phyloP scores from a whole-genome alignment of 768 basidiomycete species.

The Russula dissimulans region DNA sequence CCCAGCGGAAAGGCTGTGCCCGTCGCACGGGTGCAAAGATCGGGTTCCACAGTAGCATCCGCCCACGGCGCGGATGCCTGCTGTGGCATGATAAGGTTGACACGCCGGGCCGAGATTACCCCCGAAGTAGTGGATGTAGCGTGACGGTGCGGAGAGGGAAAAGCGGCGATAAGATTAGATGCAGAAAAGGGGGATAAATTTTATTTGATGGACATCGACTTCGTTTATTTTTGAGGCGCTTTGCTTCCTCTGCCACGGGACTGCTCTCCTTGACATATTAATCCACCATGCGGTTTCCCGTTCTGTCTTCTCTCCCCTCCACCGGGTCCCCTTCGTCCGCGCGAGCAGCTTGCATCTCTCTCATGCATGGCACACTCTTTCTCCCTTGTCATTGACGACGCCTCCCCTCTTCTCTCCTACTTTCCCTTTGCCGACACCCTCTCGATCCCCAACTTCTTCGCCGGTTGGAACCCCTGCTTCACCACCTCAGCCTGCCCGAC shows the following conservation, averaged over 20 bases:
- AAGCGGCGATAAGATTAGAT: conserved; percentile 5
- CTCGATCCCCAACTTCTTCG: conserved; percentile 34
- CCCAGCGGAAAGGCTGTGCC: not conserved
- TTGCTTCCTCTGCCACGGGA: not conserved
- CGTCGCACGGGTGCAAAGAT: not conserved
- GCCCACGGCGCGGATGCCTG: not conserved
- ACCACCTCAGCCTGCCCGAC: conserved; percentile 39
- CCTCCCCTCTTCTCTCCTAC: conserved; percentile 56
- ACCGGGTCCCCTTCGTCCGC: not conserved
- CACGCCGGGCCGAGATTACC: too few relatives aligned
- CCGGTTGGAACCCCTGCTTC: conserved; percentile 67
- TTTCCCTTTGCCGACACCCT: conserved; percentile 50
- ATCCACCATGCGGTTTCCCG: conserved; percentile 11
- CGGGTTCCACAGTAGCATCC: not conserved
- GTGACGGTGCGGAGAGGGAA: too few relatives aligned
- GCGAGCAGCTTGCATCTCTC: not conserved
- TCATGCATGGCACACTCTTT: conserved; percentile 33
- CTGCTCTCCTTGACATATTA: conserved; percentile 7
- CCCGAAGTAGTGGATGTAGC: too few relatives aligned
- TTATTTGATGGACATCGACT: not conserved
- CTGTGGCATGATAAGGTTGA: not conserved
- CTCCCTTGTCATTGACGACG: conserved; percentile 47
- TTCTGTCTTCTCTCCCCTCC: not conserved
- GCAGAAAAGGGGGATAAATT: not conserved
- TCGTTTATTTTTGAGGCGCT: not conserved